Base-by-base conservation (phyloP, 495 filamentous ascomycete genomes). In the Podospora conica region DNA sequence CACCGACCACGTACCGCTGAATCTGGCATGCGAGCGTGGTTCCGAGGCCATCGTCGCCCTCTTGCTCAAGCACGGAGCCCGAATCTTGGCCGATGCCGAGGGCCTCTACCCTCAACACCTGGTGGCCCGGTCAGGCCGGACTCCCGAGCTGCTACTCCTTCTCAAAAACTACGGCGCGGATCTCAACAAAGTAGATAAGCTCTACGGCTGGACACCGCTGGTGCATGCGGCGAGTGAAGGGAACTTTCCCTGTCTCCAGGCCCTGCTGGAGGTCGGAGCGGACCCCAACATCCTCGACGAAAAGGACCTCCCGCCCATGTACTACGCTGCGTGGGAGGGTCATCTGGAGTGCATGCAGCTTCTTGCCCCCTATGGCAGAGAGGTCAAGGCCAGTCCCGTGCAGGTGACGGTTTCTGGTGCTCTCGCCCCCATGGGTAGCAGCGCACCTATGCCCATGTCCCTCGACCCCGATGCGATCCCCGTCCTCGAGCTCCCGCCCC, bases 251-350 rank as follows among this genome's bases (percentile, higher is more conserved):
- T 97, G 92, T 71, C 80, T 98, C 28, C 84, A 89, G 60, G 88
- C 87, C 1, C 83, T 98, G 21, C 79, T 98, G 8, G 84, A 91
- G 55, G 81, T 88, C 59, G 88, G 88, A 23, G 95, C 89, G 23
- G 84, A 91, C 71, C 83, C 87, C 8, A 85, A 88, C 63, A 88
- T 91, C 55, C 75, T 88, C 27, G 95, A 98, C 72, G 95, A 98
- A 76, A 98, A 98, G 75, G 89, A 88, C 21, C 82, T 97, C 8
- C 91, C 93, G 5, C 93, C 95, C 9, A 91, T 97, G 90, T 98
- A 98, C 76, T 98, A 98, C 78, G 96, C 95, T 21, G 92, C 94
- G 0, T 98, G 96, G 96, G 95, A 98, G 81, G 96, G 96, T 1
- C 91, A 97, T 74, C 77, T 97, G 60, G 90, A 94, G 73, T 97